Evolutionary conservation across 352 stramenopile species (phyloP).

Genomic region (Plasmopara halstedii): DNA sequence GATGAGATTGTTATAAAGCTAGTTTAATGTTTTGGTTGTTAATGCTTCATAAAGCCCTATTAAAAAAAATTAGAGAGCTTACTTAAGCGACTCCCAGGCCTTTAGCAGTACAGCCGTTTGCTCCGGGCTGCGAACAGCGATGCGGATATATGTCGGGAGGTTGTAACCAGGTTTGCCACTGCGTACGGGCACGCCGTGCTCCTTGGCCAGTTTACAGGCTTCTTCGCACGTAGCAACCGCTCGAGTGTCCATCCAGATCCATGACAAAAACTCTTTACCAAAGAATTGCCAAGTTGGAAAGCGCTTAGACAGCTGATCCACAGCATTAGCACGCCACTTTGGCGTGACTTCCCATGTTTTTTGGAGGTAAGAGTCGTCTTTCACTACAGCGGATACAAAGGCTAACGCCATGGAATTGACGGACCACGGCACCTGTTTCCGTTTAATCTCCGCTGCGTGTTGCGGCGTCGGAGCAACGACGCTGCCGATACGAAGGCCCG

Average conservation of each 20-base stretch:
- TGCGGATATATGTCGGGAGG: slow-evolving; percentile 73
- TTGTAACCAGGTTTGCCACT: slow-evolving; percentile 85
- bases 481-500: slow-evolving; percentile 79
- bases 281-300: slow-evolving; percentile 68
- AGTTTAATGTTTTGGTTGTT: slow-evolving; percentile 13
- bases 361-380: slow-evolving; percentile 69
- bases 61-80: slow-evolving; percentile 9
- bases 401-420: slow-evolving; percentile 88
- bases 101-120: slow-evolving; percentile 65
- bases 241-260: slow-evolving; percentile 87
- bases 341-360: slow-evolving; percentile 81
- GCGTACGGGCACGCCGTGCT: slow-evolving; percentile 79
- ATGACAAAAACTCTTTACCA: slow-evolving; percentile 73
- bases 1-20: slow-evolving; percentile 1
- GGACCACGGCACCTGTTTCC: slow-evolving; percentile 89
- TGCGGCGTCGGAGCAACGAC: slow-evolving; percentile 76
- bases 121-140: slow-evolving; percentile 72
- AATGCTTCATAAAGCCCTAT: neutral
- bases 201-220: slow-evolving; percentile 67
- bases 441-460: slow-evolving; percentile 78
- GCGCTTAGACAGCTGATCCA: slow-evolving; percentile 38
- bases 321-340: slow-evolving; percentile 60
- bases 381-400: slow-evolving; percentile 77
- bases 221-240: slow-evolving; percentile 38
- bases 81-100: slow-evolving; percentile 64